Evolutionary conservation across 2,329 filamentous ascomycete genomes (phyloP), one percentile per base, ranked within the genome.

Genomic region (Neurospora sp.): DNA sequence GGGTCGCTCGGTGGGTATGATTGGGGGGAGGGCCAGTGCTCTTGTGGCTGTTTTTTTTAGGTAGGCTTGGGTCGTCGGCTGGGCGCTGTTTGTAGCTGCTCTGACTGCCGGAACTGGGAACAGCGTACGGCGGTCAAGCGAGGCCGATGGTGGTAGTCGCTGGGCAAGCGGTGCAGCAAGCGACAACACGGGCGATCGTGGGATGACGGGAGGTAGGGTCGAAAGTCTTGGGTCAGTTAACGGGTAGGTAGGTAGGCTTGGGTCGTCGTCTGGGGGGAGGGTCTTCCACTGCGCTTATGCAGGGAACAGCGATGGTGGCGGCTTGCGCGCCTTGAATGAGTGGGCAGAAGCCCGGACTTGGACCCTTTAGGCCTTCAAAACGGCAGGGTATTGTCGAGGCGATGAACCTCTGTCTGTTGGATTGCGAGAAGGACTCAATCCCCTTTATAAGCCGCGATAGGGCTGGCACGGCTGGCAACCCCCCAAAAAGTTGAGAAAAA

Each of bases 281-380:
- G 70, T 71, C 68, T 70, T 69, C 70, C 72, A 73, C 73, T 73
- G 75, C 74, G 75, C 74, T 74, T 76, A 75, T 75, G 74, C 75
- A 76, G 74, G 75, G 74, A 72, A 73, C 73, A 74, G 72, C 73
- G 70, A 73, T 70, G 70, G 74, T 73, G 75, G 74, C 72, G 75
- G 75, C 74, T 73, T 76, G 71, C 71, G 70, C 74, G 74, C 75
- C 75, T 73, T 69, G 70, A 67, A 71, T 70, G 73, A 72, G 72
- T 74, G 75, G 75, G 75, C 76, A 74, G 68, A 70, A 73, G 73
- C 74, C 74, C 68, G 72, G 68, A 58, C 62, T 66, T 69, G 23
- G 67, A 72, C 68, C 72, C 70, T 71, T 69, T 66, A 69, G 66
- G 67, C 72, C 71, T 72, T 71, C 73, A 76, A 76, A 75, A 74